phyloP scores from a whole-genome alignment of 2,329 filamentous ascomycete genomes.

The Diaporthe sp. region DNA sequence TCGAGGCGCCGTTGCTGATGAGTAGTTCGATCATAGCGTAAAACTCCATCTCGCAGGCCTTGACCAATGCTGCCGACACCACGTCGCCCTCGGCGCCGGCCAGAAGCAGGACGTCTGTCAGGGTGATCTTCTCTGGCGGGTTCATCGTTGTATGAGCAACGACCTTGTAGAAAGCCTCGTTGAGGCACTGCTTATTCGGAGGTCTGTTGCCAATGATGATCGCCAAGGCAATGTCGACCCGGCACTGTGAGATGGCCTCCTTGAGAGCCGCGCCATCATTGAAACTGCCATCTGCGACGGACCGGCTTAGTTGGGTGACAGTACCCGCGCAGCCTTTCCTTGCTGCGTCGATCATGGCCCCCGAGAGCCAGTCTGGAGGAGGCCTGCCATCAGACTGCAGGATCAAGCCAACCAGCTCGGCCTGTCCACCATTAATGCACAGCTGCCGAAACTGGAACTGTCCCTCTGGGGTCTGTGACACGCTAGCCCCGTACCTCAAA shows the following conservation, averaged over 20 bases:
- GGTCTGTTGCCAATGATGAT: slow-evolving; percentile 64
- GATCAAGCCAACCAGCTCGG: slow-evolving; percentile 59
- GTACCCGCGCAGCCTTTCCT: slow-evolving; percentile 60
- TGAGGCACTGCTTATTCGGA: slow-evolving; percentile 58
- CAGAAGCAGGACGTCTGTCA: slow-evolving; percentile 67
- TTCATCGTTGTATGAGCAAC: slow-evolving; percentile 57
- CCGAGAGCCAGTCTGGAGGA: slow-evolving; percentile 54
- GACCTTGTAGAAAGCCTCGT: slow-evolving; percentile 61
- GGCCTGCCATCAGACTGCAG: slow-evolving; percentile 61
- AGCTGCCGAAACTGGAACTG: slow-evolving; percentile 64
- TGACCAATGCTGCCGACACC: slow-evolving; percentile 58
- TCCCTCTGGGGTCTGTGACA: slow-evolving; percentile 57
- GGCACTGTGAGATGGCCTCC: slow-evolving; percentile 57
- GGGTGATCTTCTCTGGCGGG: slow-evolving; percentile 59
- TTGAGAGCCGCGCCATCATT: slow-evolving; percentile 64
- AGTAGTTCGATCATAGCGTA: slow-evolving; percentile 66
- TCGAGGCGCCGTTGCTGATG: slow-evolving; percentile 62
- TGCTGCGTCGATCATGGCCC: slow-evolving; percentile 63
- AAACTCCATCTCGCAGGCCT: slow-evolving; percentile 60
- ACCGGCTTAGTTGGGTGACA: slow-evolving; percentile 61
- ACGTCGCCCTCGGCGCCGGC: slow-evolving; percentile 65
- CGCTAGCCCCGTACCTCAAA: slow-evolving; percentile 61
- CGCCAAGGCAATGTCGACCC: slow-evolving; percentile 65
- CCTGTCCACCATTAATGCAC: slow-evolving; percentile 57
- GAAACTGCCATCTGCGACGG: slow-evolving; percentile 63